Conservation (phyloP, 192 early-diverging fungal species). For the Geranomyces michiganensis region DNA sequence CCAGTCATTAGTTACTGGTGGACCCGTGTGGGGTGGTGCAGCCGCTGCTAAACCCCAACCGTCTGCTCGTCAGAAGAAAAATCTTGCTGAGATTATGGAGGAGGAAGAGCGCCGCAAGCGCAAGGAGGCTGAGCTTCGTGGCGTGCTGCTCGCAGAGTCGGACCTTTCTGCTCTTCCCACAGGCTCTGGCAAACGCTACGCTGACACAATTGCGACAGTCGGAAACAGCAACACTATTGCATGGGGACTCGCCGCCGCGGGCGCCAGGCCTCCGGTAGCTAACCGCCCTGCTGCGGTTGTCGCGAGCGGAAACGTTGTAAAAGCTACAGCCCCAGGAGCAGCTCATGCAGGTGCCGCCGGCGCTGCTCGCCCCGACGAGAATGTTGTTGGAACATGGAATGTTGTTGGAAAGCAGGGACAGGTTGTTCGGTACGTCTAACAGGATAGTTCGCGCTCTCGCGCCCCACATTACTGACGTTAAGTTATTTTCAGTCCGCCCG, state of each 20-base stretch:
- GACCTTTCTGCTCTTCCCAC: constrained; percentile 2
- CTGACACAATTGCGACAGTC: constrained; percentile 34
- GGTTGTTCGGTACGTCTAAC: constrained; percentile 14
- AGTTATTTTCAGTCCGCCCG: constrained; percentile 14
- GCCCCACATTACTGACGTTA: not conserved
- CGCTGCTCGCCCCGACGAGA: constrained; percentile 21
- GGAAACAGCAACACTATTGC: not conserved
- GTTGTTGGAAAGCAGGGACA: constrained; percentile 52
- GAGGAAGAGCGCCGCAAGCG: constrained; percentile 50
- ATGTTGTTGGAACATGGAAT: constrained; percentile 43
- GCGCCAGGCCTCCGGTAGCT: constrained; percentile 5
- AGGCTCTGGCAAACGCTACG: constrained; percentile 48
- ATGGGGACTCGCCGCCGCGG: constrained; percentile 21
- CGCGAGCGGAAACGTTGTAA: constrained; percentile 36
- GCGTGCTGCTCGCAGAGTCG: constrained; percentile 13
- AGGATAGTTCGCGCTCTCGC: not conserved
- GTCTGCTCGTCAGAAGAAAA: constrained; percentile 25
- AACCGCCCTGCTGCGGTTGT: constrained; percentile 34
- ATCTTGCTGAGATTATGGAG: constrained; percentile 54
- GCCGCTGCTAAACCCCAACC: constrained; percentile 18
- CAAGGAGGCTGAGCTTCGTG: constrained; percentile 33
- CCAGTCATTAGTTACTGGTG: constrained; percentile 19
- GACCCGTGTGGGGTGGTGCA: constrained; percentile 28
- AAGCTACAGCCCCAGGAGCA: constrained; percentile 13
- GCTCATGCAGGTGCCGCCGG: constrained; percentile 1